Base-by-base conservation (phyloP, 768 basidiomycete species). In the Nidula microcarpa region DNA sequence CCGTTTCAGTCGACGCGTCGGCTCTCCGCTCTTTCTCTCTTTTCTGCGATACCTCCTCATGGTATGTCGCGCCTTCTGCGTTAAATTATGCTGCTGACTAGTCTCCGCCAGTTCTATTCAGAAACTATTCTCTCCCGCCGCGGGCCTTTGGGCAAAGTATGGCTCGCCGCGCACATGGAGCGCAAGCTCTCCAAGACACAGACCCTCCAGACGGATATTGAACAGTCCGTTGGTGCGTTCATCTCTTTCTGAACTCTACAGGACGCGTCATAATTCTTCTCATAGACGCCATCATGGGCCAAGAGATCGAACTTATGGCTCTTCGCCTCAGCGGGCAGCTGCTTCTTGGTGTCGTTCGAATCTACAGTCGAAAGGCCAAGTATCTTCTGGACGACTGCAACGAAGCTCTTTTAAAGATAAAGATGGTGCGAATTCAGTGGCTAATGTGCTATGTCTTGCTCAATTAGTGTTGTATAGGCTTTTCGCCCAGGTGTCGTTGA, bases 121-220 rank as follows among this genome's bases (percentile, higher is more conserved):
- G 94, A 97, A 67, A 87, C 92, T 35, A 93, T 98, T 69, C 80
- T 97, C 59, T 92, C 93, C 45, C 88, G 94, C 61, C 87, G 93
- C 52, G 95, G 96, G 43, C 92, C 96, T 3, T 77, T 99, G 37
- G 96, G 94, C 35, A 92, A 88, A 74, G 94, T 99, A 77, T 99
- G 97, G 97, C 87, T 99, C 51, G 95, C 96, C 41, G 96, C 97
- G 1, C 96, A 98, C 78, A 94, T 96, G 86, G 94, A 98, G 71
- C 85, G 93, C 64, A 98, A 98, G 75, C 85, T 99, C 63, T 94
- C 91, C 60, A 99, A 98, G 72, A 86, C 88, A 30, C 93, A 96
- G 68, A 94, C 96, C 1, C 74, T 97, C 2, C 91, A 94, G 64
- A 95, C 95, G 0, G 92, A 97, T 69, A 97, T 99, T 50, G 93